These are phyloP conservation scores for Leccinum fuscescens DNA, from an alignment of 1,284 basidiomycete species.

Conservation along the genomic window DNA sequence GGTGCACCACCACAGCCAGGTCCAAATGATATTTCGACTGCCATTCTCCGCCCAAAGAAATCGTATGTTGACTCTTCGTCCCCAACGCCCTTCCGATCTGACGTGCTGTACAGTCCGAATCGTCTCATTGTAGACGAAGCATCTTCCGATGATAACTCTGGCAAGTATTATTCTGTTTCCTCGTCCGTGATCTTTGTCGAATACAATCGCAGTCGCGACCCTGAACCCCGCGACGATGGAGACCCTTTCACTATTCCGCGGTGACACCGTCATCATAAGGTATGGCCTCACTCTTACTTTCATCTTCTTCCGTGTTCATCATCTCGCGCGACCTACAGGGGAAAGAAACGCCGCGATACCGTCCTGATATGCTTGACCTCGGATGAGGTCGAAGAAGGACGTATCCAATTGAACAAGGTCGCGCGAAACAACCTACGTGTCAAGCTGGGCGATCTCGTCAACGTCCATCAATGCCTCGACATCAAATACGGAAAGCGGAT, in stretches of 20 bases:
- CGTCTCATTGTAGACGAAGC: slow-evolving; percentile 94
- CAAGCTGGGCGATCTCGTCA: slow-evolving; percentile 95
- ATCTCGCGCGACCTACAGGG: slow-evolving; percentile 44
- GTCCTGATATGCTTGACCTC: slow-evolving; percentile 95
- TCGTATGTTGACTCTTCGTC: slow-evolving; percentile 60
- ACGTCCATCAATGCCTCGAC: slow-evolving; percentile 93
- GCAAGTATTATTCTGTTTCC: slow-evolving; percentile 40
- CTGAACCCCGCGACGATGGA: slow-evolving; percentile 98
- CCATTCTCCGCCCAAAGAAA: slow-evolving; percentile 93
- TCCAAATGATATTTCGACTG: slow-evolving; percentile 85
- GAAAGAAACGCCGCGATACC: slow-evolving; percentile 94
- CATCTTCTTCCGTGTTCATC: slow-evolving; percentile 3
- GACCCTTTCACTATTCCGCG: slow-evolving; percentile 88
- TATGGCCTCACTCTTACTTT: slow-evolving; percentile 35
- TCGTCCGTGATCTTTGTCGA: slow-evolving; percentile 2
- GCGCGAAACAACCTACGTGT: slow-evolving; percentile 98
- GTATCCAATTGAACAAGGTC: slow-evolving; percentile 98
- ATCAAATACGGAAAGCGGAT: slow-evolving; percentile 99
- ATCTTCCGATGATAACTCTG: slow-evolving; percentile 89
- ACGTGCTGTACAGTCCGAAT: slow-evolving; percentile 67
- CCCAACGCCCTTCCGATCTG: slow-evolving; percentile 9
- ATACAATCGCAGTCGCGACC: slow-evolving; percentile 68
- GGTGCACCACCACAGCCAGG: slow-evolving; percentile 74
- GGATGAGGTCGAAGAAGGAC: slow-evolving; percentile 96
- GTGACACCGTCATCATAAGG: slow-evolving; percentile 92